Evolutionary conservation across 768 basidiomycete species (phyloP), one percentile per base, ranked within the genome.

Genomic region (Pisolithus marmoratus): DNA sequence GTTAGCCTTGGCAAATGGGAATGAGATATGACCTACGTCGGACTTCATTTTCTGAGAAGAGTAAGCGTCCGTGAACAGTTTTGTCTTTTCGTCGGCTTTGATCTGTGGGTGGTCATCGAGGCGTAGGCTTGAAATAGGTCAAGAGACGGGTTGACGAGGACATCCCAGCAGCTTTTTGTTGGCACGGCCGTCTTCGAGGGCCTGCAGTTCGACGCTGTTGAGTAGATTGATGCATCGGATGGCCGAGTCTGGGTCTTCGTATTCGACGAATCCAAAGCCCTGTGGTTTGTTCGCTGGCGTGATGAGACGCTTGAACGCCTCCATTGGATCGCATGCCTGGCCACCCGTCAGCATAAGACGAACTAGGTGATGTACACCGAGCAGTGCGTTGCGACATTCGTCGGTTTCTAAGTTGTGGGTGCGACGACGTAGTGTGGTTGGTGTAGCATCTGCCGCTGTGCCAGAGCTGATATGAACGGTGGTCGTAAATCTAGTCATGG

Each of bases 231-330:
- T 69, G 40, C 84, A 90, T 55, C 94, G 78, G 54, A 94, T 70
- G 4, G 96, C 94, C 54, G 87, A 84, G 65, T 94, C 90, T 14
- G 95, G 91, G 50, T 94, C 94, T 65, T 94, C 90, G 64, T 82
- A 98, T 67, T 95, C 90, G 46, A 92, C 95, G 69, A 98, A 99
- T 9, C 94, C 96, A 64, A 98, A 98, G 3, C 92, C 93, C 73
- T 94, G 90, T 6, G 94, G 89, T 67, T 94, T 91, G 62, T 94
- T 91, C 17, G 89, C 85, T 23, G 93, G 90, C 2, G 93, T 94
- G 43, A 90, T 89, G 22, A 94, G 83, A 15, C 94, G 85, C 60
- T 94, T 97, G 72, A 99, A 90, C 1, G 90, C 91, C 54, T 84
- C 83, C 54, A 97, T 74, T 4, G 85, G 82, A 14, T 96, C 96